phyloP scores from a whole-genome alignment of 768 basidiomycete genomes.

The Tricholoma hemisulphureum region DNA sequence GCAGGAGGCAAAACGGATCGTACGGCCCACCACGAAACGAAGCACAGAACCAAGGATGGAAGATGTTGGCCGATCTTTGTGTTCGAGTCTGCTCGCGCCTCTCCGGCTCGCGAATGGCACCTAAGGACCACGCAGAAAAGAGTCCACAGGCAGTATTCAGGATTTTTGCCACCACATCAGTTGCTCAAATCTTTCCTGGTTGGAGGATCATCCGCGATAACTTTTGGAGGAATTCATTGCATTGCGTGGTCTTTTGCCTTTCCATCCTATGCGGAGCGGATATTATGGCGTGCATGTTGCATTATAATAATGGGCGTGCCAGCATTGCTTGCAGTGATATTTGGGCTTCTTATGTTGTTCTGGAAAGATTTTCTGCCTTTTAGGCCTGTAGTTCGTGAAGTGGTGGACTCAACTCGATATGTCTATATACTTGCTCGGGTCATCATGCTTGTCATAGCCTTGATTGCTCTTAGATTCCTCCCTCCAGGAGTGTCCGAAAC shows the following conservation, averaged over 20 bases:
- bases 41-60: background rate
- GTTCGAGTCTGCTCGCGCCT: background rate
- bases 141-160: background rate
- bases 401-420: background rate
- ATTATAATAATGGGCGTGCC: background rate
- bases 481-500: background rate
- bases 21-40: background rate
- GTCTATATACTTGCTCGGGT: background rate
- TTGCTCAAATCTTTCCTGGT: background rate
- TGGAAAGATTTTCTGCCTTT: background rate
- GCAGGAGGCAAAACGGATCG: background rate
- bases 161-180: background rate
- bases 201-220: background rate
- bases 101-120: background rate
- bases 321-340: background rate
- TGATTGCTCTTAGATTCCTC: background rate
- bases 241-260: conserved; percentile 3
- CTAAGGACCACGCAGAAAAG: background rate
- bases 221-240: conserved; percentile 2
- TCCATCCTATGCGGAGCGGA: background rate
- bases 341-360: background rate
- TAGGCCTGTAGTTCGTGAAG: background rate
- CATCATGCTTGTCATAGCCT: background rate
- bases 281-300: conserved; percentile 1
- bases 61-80: background rate